These are phyloP conservation scores for Alternaria ventricosa DNA, from an alignment of 2,329 filamentous ascomycete genomes.

Conservation along the genomic window DNA sequence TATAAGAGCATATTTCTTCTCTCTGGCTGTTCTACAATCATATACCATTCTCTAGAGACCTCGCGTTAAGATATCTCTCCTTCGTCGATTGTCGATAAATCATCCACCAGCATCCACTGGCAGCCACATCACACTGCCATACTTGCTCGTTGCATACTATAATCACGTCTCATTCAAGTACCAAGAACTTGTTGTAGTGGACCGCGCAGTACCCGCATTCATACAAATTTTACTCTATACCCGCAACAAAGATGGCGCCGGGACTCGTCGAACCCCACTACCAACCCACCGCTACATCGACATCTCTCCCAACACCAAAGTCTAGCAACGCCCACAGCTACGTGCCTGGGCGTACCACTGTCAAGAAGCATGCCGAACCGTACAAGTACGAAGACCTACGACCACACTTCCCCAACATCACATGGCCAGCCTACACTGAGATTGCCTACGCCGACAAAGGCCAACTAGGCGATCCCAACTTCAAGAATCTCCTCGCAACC, in stretches of 20 bases:
- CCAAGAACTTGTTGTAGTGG: no score
- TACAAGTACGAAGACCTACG: conserved; percentile 62
- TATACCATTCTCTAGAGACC: background rate
- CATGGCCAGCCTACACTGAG: conserved; percentile 59
- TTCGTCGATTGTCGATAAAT: background rate
- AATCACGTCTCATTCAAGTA: background rate
- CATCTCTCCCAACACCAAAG: conserved; percentile 26
- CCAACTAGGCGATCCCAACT: conserved; percentile 60
- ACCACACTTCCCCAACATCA: conserved; percentile 60
- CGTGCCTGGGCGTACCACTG: conserved; percentile 56
- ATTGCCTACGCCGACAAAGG: conserved; percentile 62
- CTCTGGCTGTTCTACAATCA: background rate
- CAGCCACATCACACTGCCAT: background rate
- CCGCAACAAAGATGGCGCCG: conserved; percentile 35
- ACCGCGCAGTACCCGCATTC: no score
- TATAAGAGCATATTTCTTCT: conserved; percentile 18
- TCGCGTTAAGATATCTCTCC: background rate
- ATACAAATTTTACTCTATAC: no score
- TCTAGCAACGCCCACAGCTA: conserved; percentile 46
- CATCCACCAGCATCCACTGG: background rate
- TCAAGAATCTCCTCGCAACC: conserved; percentile 59
- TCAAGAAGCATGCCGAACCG: conserved; percentile 53
- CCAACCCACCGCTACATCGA: conserved; percentile 17
- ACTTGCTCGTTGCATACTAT: background rate
- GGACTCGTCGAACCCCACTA: conserved; percentile 40